Conservation (phyloP, 768 basidiomycete species). For the Kwoniella heveanensis region DNA sequence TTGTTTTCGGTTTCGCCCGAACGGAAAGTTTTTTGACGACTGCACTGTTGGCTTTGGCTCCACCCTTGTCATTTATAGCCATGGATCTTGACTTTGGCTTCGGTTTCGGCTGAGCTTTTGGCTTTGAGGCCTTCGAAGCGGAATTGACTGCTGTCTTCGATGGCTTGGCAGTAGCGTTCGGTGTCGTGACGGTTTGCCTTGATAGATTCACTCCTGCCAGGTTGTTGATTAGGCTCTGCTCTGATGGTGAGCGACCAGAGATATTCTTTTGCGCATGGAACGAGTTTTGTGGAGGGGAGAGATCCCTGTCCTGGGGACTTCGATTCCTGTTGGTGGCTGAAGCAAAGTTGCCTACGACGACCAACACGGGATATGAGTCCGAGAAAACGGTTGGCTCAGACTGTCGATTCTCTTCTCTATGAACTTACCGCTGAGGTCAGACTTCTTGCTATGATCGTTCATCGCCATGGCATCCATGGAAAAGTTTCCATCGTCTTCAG, state of each 20-base stretch:
- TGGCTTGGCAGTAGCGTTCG: constrained; percentile 1
- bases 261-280: too few relatives aligned
- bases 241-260: background rate
- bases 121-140: background rate
- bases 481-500: background rate
- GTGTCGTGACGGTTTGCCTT: background rate
- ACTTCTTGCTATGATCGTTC: background rate
- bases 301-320: too few relatives aligned
- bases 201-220: background rate
- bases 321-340: too few relatives aligned
- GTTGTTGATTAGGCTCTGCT: background rate
- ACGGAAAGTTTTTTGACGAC: too few relatives aligned
- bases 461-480: background rate
- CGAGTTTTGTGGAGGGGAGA: too few relatives aligned
- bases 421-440: too few relatives aligned
- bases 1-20: too few relatives aligned
- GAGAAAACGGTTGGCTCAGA: too few relatives aligned
- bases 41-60: background rate
- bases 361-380: too few relatives aligned
- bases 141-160: background rate
- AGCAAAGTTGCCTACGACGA: too few relatives aligned
- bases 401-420: too few relatives aligned
- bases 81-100: constrained; percentile 5
- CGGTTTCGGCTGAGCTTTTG: constrained; percentile 6
- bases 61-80: background rate